Evolutionary conservation across 345 rosid species (phyloP).

Genomic region (Acer campestre): DNA sequence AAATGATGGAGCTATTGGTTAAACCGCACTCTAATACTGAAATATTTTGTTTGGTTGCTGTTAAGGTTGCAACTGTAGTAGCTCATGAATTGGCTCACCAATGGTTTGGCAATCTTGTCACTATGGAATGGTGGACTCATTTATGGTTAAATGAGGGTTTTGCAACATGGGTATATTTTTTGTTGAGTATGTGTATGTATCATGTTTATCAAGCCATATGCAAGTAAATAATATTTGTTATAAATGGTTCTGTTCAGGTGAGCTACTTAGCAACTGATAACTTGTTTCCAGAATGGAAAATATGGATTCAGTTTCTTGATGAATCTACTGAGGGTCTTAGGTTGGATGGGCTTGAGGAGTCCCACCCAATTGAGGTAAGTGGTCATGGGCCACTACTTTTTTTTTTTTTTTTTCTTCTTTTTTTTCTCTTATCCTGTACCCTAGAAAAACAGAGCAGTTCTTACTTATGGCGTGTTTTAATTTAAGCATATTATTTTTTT

Average conservation of each 20-base stretch:
- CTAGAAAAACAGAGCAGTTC: not conserved
- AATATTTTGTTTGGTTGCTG: slow-evolving; percentile 26
- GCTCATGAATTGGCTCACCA: slow-evolving; percentile 99
- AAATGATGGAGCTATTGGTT: not conserved
- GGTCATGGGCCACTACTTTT: not conserved
- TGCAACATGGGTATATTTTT: slow-evolving; percentile 89
- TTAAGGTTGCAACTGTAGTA: slow-evolving; percentile 88
- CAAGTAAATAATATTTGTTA: slow-evolving; percentile 6
- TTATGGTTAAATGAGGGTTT: slow-evolving; percentile 99
- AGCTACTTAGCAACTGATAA: slow-evolving; percentile 93
- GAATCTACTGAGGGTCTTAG: slow-evolving; percentile 84
- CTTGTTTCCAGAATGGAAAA: slow-evolving; percentile 96
- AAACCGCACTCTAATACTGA: not conserved
- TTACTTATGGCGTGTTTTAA: slow-evolving; percentile 5
- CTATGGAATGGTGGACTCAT: slow-evolving; percentile 99
- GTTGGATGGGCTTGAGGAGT: slow-evolving; percentile 92
- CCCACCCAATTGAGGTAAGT: slow-evolving; percentile 96
- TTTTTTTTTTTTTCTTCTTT: not conserved
- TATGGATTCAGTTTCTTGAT: slow-evolving; percentile 97
- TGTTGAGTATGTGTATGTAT: slow-evolving; percentile 17
- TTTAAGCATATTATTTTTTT: slow-evolving; percentile 6
- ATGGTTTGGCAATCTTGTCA: slow-evolving; percentile 99
- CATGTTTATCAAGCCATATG: not conserved
- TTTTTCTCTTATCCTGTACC: not conserved
- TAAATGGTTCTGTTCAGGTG: slow-evolving; percentile 53